Evolutionary conservation across 768 basidiomycete species (phyloP), one percentile per base, ranked within the genome.

Genomic region (Agrocybe pediades): DNA sequence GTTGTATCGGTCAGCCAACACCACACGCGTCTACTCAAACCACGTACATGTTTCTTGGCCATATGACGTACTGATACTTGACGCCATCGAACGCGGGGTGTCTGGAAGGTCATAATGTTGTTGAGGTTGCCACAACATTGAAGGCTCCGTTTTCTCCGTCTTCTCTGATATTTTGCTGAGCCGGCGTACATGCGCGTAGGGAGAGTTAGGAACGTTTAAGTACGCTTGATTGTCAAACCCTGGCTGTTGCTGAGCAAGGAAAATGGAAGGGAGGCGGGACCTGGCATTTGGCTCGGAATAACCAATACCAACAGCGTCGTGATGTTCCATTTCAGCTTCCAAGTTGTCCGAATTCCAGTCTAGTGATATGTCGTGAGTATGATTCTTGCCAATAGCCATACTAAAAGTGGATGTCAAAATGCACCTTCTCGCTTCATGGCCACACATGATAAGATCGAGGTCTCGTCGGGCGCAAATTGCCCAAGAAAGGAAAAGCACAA

Each of bases 121-220:
- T 36, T 70, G 69, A 24, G 76, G 71, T 24, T 74, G 74, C 74
- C 78, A 79, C 39, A 73, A 71, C 15, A 77, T 74, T 13, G 83
- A 81, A 29, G 76, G 72, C 56, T 85, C 86, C 29, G 87, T 84
- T 27, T 76, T 75, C 64, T 90, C 88, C 15, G 87, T 85, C 42
- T 67, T 70, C 69, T 91, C 88, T 20, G 80, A 76, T 54, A 91
- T 91, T 3, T 84, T 87, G 54, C 81, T 86, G 54, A 89, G 69
- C 46, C 64, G 62, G 33, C 65, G 70, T 13, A 54, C 50, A 21
- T 54, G 59, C 11, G 23, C 23, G 24, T 40, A 16, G 13, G 68
- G 68, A 9, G 69, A 56, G 44, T 61, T 60, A 15, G 62, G 64
- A 25, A 63, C 67, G 39, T 63, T 57, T 9, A 66, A 56, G 58